Conservation (phyloP, 495 filamentous ascomycete species). For the Trichoderma orchidacearum region DNA sequence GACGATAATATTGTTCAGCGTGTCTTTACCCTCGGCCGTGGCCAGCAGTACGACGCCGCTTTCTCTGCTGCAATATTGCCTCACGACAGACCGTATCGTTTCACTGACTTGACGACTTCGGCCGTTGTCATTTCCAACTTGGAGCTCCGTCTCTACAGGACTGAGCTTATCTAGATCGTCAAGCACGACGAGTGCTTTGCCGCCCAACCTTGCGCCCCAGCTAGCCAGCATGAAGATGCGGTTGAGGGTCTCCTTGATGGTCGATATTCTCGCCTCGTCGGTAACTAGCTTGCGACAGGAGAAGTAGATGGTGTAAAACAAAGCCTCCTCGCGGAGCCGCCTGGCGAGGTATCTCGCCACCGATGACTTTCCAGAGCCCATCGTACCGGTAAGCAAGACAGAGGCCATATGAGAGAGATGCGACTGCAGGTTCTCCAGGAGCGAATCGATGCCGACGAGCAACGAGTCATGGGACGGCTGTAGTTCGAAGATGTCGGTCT, state of each 20-base stretch:
- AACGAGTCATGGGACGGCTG: conserved; percentile 35
- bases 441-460: conserved; percentile 75
- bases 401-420: conserved; percentile 77
- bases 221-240: conserved; percentile 75
- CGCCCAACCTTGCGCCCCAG: conserved; percentile 78
- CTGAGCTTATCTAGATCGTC: conserved; percentile 91
- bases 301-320: conserved; percentile 71
- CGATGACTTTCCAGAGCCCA: conserved; percentile 80
- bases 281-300: conserved; percentile 72
- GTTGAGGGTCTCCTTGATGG: conserved; percentile 76
- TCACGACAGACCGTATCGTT: conserved; percentile 65
- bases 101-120: conserved; percentile 89
- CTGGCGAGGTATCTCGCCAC: conserved; percentile 49
- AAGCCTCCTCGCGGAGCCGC: conserved; percentile 45
- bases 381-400: conserved; percentile 72
- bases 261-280: conserved; percentile 75
- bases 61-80: conserved; percentile 60
- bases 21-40: conserved; percentile 88
- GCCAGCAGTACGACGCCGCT: conserved; percentile 75
- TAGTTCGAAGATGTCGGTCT: conserved; percentile 35
- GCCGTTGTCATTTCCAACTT: conserved; percentile 82
- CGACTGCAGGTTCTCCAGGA: conserved; percentile 53
- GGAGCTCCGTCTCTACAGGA: conserved; percentile 80
- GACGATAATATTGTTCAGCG: conserved; percentile 64
- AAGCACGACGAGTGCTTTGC: conserved; percentile 68